phyloP scores from a whole-genome alignment of 2,329 filamentous ascomycete genomes.

The Aspergillus neoniger region DNA sequence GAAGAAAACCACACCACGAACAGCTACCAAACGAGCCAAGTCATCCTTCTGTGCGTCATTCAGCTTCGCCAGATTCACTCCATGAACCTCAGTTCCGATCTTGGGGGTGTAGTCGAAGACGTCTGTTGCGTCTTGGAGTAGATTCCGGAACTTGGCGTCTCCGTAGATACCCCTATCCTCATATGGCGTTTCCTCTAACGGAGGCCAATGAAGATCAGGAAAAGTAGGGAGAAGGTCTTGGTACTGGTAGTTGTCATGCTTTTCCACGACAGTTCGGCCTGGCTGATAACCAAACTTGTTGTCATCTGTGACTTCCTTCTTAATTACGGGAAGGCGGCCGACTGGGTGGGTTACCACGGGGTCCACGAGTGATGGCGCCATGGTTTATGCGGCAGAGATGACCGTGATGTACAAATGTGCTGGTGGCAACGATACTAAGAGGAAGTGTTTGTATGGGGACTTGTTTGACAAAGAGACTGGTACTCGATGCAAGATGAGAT shows the following conservation, averaged over 20 bases:
- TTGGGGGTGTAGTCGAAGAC: slow-evolving; percentile 61
- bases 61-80: slow-evolving; percentile 53
- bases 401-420: neutral
- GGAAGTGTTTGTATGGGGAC: neutral
- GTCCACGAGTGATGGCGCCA: slow-evolving; percentile 38
- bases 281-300: slow-evolving; percentile 50
- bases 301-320: slow-evolving; percentile 21
- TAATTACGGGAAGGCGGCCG: slow-evolving; percentile 20
- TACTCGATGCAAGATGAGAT: neutral
- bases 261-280: slow-evolving; percentile 49
- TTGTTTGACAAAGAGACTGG: neutral
- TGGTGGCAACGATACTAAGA: neutral
- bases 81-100: slow-evolving; percentile 57
- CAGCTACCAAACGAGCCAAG: slow-evolving; percentile 55
- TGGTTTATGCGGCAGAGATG: slow-evolving; percentile 10
- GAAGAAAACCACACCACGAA: slow-evolving; percentile 61
- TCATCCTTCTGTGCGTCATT: slow-evolving; percentile 57
- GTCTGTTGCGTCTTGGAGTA: slow-evolving; percentile 55
- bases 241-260: slow-evolving; percentile 53
- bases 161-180: slow-evolving; percentile 57
- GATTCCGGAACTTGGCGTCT: slow-evolving; percentile 56
- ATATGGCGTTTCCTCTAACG: slow-evolving; percentile 52
- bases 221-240: slow-evolving; percentile 57
- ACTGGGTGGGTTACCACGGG: slow-evolving; percentile 19
- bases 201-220: slow-evolving; percentile 55